A percentile compares a stretch with the other conserved stretches of the same genome.
These are phyloP conservation scores for Polygonum maritimum DNA, from an alignment of 148 eudicot species.

Conservation along the genomic window DNA sequence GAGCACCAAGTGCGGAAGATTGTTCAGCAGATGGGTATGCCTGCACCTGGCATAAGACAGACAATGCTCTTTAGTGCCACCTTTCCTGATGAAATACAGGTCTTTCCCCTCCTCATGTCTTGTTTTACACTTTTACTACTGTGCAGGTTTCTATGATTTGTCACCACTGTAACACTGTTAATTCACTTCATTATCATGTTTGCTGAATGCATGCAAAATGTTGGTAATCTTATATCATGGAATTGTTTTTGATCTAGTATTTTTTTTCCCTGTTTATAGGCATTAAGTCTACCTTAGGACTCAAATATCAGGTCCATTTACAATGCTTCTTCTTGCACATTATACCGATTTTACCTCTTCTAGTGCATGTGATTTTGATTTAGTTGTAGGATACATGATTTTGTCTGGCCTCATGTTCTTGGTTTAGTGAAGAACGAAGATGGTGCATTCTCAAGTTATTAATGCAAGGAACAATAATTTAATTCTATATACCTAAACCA, in stretches of 20 bases:
- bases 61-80: conserved; percentile 97
- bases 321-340: not conserved
- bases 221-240: not conserved
- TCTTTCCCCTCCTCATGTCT: conserved; percentile 17
- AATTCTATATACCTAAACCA: not conserved
- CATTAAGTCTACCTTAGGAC: not conserved
- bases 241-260: not conserved
- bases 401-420: not conserved
- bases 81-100: conserved; percentile 85
- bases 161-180: not conserved
- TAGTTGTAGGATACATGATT: not conserved
- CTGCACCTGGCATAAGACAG: conserved; percentile 69
- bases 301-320: not conserved
- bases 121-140: not conserved
- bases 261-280: not conserved
- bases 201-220: not conserved
- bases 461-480: not conserved
- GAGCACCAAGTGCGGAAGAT: conserved; percentile 82
- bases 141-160: not conserved
- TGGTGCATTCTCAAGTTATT: not conserved
- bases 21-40: conserved; percentile 78
- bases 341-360: not conserved
- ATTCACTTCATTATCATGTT: not conserved
- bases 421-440: not conserved
- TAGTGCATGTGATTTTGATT: not conserved